Base-by-base conservation (phyloP, 2,329 filamentous ascomycete genomes). In the Epichloe baconii region DNA sequence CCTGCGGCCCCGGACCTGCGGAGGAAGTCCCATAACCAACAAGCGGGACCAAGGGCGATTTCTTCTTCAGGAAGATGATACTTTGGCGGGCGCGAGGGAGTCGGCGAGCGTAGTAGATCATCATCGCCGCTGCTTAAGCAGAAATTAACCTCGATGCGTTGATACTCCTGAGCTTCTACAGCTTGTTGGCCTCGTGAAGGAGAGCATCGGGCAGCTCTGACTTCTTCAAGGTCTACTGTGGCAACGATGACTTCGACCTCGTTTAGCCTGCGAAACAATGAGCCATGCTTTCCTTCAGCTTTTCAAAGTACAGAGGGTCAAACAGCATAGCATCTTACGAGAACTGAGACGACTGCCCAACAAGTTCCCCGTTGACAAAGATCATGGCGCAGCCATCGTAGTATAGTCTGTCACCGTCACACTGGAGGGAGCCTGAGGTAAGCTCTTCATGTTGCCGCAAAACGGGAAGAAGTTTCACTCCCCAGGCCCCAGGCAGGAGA, bases 161-260 rank as follows among this genome's bases (percentile, higher is more conserved):
- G 47, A 31, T 58, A 59, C 26, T 52, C 52, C 3, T 50, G 47
- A 10, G 52, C 21, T 38, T 48, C 44, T n/a, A 49, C 53, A 15
- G 54, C 55, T 37, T 57, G 55, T 19, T 54, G 43, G 41, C 44
- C 44, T 4, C 55, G 54, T 19, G 50, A 52, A 5, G 44, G 49
- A 17, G 46, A 23, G 15, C 42, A 52, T 19, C 50, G 26, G 50
- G 38, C 36, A 35, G 44, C 21, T 47, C 68, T n/a, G 5, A 91
- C 84, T 55, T 87, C 81, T 59, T 91, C 86, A 2, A 86, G 68
- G 57, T 86, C 82, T 6, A 86, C 71, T 0, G 80, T 85, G 3
- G 82, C 83, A 5, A 74, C 78, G 17, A 83, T 66, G 4, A 86
- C 80, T 58, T 86, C 82, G 5, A 86, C 81, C 21, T 51, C 50